Evolutionary conservation across 2,329 filamentous ascomycete genomes (phyloP), one percentile per base, ranked within the genome.

Genomic region (Colletotrichum chrysophilum): DNA sequence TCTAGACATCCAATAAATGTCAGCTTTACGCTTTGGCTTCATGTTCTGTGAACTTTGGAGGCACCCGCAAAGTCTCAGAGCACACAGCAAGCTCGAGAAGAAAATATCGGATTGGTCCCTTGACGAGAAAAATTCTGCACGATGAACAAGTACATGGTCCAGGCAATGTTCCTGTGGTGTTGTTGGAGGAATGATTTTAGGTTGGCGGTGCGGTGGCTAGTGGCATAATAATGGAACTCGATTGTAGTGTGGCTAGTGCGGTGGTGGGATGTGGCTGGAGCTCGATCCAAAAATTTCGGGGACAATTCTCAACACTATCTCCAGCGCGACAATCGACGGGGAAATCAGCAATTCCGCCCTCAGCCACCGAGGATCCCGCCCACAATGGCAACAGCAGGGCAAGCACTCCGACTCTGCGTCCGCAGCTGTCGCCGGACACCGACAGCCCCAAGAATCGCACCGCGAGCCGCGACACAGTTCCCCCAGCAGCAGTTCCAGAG

Each of bases 331-430:
- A 71, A 70, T 55, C 52, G 16, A 70, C 70, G 34, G 34, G 30
- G 8, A 55, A 64, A 30, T 36, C 66, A 76, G 66, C 71, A 65
- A 75, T 1, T 52, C 66, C 52, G 65, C 34, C 38, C 66, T 30
- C 61, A 67, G 58, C 64, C 56, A 48, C 58, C 64, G 55, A 43
- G 32, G 21, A 74, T 73, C 26, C 55, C 58, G 70, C 60, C 71
- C 76, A 78, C 71, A 30, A 86, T 86, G 85, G 83, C 85, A 76
- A 83, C 85, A 79, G 81, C 84, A 78, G 83, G 83, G 72, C 81
- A 80, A 78, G 83, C 83, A 79, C 80, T 81, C 70, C 82, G 85
- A 80, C 80, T 86, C 74, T 86, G 84, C 78, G 56, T 70, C 55
- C 76, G 78, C 67, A 72, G 70, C 56, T 86, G 84, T 78, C 83